phyloP scores from a whole-genome alignment of 306 rosid species.

The Castanea mollissima region DNA sequence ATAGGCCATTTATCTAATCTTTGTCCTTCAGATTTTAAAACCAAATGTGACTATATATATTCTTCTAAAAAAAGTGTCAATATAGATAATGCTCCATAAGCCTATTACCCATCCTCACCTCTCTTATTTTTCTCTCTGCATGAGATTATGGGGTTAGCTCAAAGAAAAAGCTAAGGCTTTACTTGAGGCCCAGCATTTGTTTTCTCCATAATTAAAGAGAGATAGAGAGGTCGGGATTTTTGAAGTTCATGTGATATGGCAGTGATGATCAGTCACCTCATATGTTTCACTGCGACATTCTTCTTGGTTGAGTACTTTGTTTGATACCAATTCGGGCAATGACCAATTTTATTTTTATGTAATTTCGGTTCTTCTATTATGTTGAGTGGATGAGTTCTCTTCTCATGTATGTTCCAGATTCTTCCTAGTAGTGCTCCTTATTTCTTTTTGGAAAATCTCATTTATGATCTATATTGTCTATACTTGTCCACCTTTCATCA shows the following conservation, averaged over 20 bases:
- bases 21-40: too few relatives aligned
- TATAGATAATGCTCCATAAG: neutral
- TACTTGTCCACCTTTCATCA: too few relatives aligned
- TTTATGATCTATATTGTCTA: too few relatives aligned
- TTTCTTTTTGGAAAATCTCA: neutral
- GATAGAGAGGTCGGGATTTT: neutral
- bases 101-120: slow-evolving; percentile 18
- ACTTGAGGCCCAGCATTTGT: slow-evolving; percentile 22
- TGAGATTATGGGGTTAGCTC: slow-evolving; percentile 22
- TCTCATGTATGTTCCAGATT: neutral
- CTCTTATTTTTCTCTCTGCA: slow-evolving; percentile 23
- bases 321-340: neutral
- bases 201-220: neutral
- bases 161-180: slow-evolving; percentile 30
- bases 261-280: slow-evolving; percentile 19
- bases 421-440: neutral
- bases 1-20: too few relatives aligned
- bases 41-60: slow-evolving; percentile 8
- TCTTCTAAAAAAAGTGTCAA: too few relatives aligned
- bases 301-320: neutral
- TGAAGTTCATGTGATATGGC: slow-evolving; percentile 32
- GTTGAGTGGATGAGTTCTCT: too few relatives aligned
- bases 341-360: neutral
- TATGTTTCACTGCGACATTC: neutral
- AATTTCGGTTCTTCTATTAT: too few relatives aligned